Percentiles rank a stretch among this genome's conserved stretches.
Evolutionary conservation across 225 moss, liverwort and hornwort genomes (phyloP).

Genomic region (Straminergon stramineum): DNA sequence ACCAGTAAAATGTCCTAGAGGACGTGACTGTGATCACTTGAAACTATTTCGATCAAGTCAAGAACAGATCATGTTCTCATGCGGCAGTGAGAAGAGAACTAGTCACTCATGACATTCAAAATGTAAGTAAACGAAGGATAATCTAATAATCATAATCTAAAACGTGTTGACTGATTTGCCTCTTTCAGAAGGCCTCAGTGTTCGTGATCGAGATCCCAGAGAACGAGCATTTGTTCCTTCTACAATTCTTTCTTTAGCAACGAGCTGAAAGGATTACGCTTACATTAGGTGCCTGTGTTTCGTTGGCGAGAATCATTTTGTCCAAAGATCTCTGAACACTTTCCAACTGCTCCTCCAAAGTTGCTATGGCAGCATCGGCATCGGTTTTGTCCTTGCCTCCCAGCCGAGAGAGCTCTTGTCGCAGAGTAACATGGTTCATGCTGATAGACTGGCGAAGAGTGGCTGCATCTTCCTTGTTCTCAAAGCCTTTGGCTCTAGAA

Average conservation of each 20-base stretch:
- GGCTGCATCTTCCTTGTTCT: slow-evolving; percentile 41
- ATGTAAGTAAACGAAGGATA: too few relatives aligned
- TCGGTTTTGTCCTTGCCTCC: slow-evolving; percentile 73
- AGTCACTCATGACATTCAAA: background rate
- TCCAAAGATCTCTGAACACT: slow-evolving; percentile 94
- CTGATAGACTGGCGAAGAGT: slow-evolving; percentile 37
- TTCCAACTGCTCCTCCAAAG: slow-evolving; percentile 93
- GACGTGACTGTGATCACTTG: background rate
- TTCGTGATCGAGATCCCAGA: background rate
- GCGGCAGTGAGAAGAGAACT: background rate
- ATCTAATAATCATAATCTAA: background rate
- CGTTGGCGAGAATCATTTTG: slow-evolving; percentile 70
- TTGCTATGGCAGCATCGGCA: slow-evolving; percentile 89
- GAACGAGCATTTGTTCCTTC: background rate
- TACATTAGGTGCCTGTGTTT: slow-evolving; percentile 40
- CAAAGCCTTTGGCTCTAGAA: slow-evolving; percentile 23
- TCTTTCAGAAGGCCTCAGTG: background rate
- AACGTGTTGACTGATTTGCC: background rate
- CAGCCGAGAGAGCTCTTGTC: slow-evolving; percentile 78
- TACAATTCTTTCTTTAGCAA: background rate
- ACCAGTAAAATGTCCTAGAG: background rate
- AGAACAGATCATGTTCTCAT: background rate
- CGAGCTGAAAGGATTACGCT: background rate
- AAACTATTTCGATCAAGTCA: background rate
- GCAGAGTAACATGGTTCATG: slow-evolving; percentile 50